These are phyloP conservation scores for Suhomyces guaymorum DNA, from an alignment of 1,139 yeast species.

Conservation along the genomic window DNA sequence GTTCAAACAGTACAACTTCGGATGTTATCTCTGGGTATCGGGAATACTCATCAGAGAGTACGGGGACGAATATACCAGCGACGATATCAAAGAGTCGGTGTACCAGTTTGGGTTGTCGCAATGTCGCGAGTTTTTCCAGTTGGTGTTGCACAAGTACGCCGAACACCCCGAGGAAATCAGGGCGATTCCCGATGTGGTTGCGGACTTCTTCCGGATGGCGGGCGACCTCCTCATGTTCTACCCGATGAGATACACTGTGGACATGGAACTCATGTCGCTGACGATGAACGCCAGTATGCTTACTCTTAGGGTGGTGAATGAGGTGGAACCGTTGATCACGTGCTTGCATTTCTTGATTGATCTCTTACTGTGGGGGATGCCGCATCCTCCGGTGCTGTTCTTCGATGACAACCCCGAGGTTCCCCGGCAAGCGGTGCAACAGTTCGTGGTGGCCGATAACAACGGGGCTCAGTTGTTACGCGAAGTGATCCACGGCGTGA, in stretches of 20 bases:
- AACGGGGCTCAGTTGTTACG: conserved; percentile 61
- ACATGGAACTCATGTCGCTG: conserved; percentile 57
- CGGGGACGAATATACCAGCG: conserved; percentile 57
- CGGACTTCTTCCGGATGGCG: conserved; percentile 86
- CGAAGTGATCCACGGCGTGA: conserved; percentile 63
- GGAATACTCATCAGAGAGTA: conserved; percentile 80
- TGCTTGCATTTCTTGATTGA: conserved; percentile 78
- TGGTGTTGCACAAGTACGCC: conserved; percentile 25
- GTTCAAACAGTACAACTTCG: conserved; percentile 66
- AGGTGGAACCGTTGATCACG: conserved; percentile 69
- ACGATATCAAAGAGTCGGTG: conserved; percentile 40
- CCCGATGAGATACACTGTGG: conserved; percentile 63
- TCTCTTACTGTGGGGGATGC: conserved; percentile 80
- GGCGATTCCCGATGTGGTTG: conserved; percentile 72
- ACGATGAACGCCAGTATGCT: conserved; percentile 62
- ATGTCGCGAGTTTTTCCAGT: conserved; percentile 40
- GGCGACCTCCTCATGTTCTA: conserved; percentile 77
- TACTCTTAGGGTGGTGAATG: conserved; percentile 56
- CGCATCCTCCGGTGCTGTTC: conserved; percentile 74
- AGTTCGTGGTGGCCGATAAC: conserved; percentile 37
- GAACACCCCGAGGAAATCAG: conserved; percentile 28
- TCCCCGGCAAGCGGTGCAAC: conserved; percentile 51
- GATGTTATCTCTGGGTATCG: conserved; percentile 90
- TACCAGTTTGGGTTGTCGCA: conserved; percentile 53
- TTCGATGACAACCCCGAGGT: conserved; percentile 50